Evolutionary conservation across 441 rosid species (phyloP), one percentile per base, ranked within the genome.

Genomic region (Macaranga tanarius): DNA sequence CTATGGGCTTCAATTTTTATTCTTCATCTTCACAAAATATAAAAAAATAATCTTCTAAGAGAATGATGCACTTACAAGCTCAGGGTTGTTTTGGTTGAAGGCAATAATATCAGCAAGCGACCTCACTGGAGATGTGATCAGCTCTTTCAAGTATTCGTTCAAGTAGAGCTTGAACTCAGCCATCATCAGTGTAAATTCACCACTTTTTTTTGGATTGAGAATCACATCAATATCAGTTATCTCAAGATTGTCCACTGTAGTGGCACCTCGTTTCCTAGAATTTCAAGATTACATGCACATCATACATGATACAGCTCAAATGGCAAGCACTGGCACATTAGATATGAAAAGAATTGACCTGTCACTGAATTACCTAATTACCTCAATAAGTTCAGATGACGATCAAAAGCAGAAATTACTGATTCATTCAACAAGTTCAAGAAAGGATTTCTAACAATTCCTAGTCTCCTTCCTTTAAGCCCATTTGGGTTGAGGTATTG

Each of bases 101-200:
- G 89, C 88, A 70, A 89, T 90, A 45, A 85, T 75, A 22, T 85
- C 93, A 25, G 90, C 90, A 71, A 89, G 75, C 65, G 92, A 82
- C 73, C 85, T 77, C 71, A 86, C 91, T 2, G 92, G 92, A 47
- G 92, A 89, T 51, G 62, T 65, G 61, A 81, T 84, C 58, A 90
- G 73, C 55, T 75, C 81, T 54, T 71, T 67, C 26, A 90, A 83
- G 71, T 90, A 88, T 11, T 77, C 65, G 71, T 90, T 89, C 8
- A 92, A 62, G 20, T 81, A 70, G 26, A 81, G 62, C 72, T 92
- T 88, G 79, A 93, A 86, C 89, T 89, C 93, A 0, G 89, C 90
- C 31, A 84, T 2, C 50, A 19, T 5, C 15, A 75, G 5, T n/a
- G 87, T 86, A 31, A 16, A 42, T 85, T 89, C 91, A 1, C 88